Evolutionary conservation across 192 early-diverging fungal genomes (phyloP).

Genomic region (Cetraspora pellucida): DNA sequence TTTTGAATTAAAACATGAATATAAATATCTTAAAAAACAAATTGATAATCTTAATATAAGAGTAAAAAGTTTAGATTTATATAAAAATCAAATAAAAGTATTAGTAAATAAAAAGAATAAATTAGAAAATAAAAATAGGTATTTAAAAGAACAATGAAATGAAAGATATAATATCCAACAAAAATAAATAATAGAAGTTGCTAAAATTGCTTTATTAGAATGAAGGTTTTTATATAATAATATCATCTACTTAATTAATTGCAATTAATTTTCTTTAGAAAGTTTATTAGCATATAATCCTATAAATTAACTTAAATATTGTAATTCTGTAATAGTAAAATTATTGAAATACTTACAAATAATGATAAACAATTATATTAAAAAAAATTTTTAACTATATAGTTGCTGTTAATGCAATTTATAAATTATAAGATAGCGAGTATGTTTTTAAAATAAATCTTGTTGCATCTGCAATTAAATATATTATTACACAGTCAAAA

Average conservation of each 20-base stretch:
- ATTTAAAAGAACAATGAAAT: too few species aligned
- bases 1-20: background rate
- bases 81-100: background rate
- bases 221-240: background rate
- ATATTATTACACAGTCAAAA: background rate
- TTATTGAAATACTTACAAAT: constrained; percentile 7
- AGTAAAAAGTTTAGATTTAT: background rate
- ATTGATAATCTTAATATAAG: background rate
- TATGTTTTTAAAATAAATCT: constrained; percentile 10
- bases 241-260: constrained; percentile 5
- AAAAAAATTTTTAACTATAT: constrained; percentile 10
- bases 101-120: background rate
- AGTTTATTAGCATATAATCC: background rate
- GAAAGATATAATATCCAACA: too few species aligned
- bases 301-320: background rate
- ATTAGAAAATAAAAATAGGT: too few species aligned
- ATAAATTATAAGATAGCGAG: background rate
- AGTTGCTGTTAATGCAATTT: constrained; percentile 14
- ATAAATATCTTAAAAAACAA: background rate
- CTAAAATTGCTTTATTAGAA: background rate
- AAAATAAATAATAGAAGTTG: too few species aligned
- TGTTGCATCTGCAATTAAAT: constrained; percentile 15
- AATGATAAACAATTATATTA: background rate
- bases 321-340: constrained; percentile 7
- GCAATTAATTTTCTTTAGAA: background rate